These are phyloP conservation scores for Bertia moriformis DNA, from an alignment of 2,329 filamentous ascomycete genomes.

Conservation along the genomic window DNA sequence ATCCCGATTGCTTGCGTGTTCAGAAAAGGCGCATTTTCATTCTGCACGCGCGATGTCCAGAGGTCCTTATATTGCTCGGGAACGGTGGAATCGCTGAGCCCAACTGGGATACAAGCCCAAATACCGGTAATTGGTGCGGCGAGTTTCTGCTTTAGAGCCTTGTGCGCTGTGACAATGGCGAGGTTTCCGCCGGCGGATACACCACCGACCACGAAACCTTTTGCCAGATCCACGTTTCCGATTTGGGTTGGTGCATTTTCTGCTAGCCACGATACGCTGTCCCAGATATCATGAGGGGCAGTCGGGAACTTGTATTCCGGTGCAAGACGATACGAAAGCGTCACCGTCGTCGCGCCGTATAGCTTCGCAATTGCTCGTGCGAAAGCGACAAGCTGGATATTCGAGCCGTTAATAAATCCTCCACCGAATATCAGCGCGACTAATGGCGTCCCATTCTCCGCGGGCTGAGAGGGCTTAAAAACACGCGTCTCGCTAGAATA, in stretches of 20 bases:
- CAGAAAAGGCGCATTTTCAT: background rate
- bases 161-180: conserved; percentile 5
- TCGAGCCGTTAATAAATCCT: background rate
- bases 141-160: conserved; percentile 2
- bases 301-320: background rate
- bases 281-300: background rate
- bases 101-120: conserved; percentile 3
- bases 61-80: background rate
- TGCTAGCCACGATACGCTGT: background rate
- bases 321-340: background rate
- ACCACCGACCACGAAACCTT: conserved; percentile 6
- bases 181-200: conserved; percentile 7
- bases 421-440: background rate
- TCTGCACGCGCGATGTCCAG: background rate
- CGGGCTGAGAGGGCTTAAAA: background rate
- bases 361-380: background rate
- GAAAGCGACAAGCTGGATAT: background rate
- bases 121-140: conserved; percentile 2
- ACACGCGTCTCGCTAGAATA: background rate
- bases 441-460: background rate
- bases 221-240: background rate
- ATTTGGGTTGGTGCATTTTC: background rate
- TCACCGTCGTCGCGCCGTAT: background rate
- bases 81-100: conserved; percentile 1
- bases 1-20: conserved; percentile 9